phyloP scores from a whole-genome alignment of 208 protist genomes.

The Trichomonas gallinae region DNA sequence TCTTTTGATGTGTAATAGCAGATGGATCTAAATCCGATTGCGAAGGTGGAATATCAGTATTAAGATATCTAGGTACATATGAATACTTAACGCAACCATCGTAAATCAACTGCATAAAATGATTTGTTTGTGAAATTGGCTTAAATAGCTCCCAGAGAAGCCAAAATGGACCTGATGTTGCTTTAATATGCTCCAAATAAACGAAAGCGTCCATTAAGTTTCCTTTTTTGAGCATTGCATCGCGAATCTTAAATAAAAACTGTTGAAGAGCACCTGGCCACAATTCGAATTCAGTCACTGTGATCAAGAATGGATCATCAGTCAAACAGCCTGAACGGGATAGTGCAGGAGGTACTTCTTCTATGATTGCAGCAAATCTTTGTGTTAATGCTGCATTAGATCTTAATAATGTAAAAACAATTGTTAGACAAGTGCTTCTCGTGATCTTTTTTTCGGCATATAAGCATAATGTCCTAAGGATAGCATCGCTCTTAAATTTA shows the following conservation, averaged over 20 bases:
- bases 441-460: neutral
- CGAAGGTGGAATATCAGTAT: neutral
- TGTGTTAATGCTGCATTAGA: neutral
- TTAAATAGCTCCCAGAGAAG: neutral
- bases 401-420: neutral
- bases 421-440: neutral
- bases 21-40: neutral
- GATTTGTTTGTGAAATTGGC: neutral
- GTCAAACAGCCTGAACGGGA: neutral
- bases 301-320: neutral
- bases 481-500: neutral
- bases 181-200: neutral
- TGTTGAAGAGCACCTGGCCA: neutral
- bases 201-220: neutral
- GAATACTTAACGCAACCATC: neutral
- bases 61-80: neutral
- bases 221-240: neutral
- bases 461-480: neutral
- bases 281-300: neutral
- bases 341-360: neutral
- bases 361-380: neutral
- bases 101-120: neutral
- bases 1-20: neutral
- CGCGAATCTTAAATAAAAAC: neutral
- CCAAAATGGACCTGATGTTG: slow-evolving; percentile 13